Percentiles rank a stretch among this genome's conserved stretches.
These are phyloP conservation scores for Fragaria vesca DNA, from an alignment of 306 rosid genomes.

Conservation along the genomic window DNA sequence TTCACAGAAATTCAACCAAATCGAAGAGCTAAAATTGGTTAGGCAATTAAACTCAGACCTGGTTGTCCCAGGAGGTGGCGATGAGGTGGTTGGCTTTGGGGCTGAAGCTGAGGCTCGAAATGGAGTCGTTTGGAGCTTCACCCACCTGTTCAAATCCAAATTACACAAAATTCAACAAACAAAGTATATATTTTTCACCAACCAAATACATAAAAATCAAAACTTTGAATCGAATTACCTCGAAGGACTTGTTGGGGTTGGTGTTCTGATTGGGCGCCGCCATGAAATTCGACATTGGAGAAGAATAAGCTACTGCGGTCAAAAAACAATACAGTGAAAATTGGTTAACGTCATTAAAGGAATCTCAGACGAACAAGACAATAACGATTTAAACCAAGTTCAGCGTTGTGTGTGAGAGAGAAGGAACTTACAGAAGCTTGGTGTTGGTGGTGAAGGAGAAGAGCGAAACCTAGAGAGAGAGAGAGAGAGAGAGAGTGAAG, in stretches of 20 bases:
- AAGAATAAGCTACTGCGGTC: background rate
- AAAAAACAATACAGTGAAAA: too few species aligned
- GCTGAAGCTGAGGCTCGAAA: constrained; percentile 68
- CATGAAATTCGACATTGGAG: constrained; percentile 14
- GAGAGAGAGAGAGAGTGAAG: background rate
- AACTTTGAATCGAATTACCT: background rate
- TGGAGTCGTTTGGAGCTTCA: constrained; percentile 73
- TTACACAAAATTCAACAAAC: background rate
- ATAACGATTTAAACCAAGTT: too few species aligned
- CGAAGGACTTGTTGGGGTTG: constrained; percentile 18
- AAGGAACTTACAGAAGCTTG: too few species aligned
- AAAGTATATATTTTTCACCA: background rate
- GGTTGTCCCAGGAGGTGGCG: constrained; percentile 89
- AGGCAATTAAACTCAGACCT: constrained; percentile 26
- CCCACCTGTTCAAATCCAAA: constrained; percentile 44
- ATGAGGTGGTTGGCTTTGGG: constrained; percentile 75
- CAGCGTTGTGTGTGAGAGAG: too few species aligned
- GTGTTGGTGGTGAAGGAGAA: background rate
- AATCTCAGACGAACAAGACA: too few species aligned
- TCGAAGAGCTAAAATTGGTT: too few species aligned
- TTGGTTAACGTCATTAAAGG: too few species aligned
- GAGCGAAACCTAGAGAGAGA: background rate
- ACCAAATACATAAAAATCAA: background rate
- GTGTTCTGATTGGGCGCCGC: background rate
- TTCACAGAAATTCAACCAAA: background rate